A percentile compares a stretch with the other conserved stretches of the same genome.
Conservation (phyloP, 2,329 filamentous ascomycete genomes). For the Helicocarpus griseus region DNA sequence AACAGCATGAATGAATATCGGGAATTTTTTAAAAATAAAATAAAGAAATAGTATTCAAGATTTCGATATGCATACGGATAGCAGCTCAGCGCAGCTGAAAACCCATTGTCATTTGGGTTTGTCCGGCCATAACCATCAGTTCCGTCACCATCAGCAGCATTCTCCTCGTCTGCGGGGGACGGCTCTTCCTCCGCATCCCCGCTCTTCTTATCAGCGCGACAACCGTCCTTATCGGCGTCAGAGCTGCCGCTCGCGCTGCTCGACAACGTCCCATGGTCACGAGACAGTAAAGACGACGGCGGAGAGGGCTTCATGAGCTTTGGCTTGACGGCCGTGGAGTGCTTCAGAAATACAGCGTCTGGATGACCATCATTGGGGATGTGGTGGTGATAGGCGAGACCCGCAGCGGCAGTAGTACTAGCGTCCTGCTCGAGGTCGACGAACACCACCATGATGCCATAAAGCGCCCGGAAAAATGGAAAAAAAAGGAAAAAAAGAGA, state of each 20-base stretch:
- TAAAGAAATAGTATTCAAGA: constrained; percentile 8
- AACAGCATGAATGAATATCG: too few species aligned
- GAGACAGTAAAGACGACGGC: constrained; percentile 4
- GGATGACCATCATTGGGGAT: constrained; percentile 8
- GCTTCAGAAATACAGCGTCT: constrained; percentile 8
- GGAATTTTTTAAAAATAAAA: too few species aligned
- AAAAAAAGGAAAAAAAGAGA: neutral
- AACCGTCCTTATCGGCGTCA: neutral
- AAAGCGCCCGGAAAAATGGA: neutral
- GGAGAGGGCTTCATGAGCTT: constrained; percentile 8
- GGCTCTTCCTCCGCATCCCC: neutral
- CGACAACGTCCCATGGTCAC: neutral
- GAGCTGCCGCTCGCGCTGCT: neutral
- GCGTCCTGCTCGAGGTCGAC: constrained; percentile 35
- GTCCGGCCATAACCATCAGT: constrained; percentile 6
- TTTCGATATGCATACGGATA: constrained; percentile 34
- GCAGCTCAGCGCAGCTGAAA: constrained; percentile 37
- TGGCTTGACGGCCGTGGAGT: neutral
- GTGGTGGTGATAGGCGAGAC: constrained; percentile 14
- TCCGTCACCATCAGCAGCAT: constrained; percentile 8
- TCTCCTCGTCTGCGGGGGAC: neutral
- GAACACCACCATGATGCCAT: constrained; percentile 39
- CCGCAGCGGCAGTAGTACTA: constrained; percentile 14
- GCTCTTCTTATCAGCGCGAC: neutral
- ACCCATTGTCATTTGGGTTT: constrained; percentile 23